phyloP scores from a whole-genome alignment of 2,329 filamentous ascomycete species.

The Curvularia verruculosa region DNA sequence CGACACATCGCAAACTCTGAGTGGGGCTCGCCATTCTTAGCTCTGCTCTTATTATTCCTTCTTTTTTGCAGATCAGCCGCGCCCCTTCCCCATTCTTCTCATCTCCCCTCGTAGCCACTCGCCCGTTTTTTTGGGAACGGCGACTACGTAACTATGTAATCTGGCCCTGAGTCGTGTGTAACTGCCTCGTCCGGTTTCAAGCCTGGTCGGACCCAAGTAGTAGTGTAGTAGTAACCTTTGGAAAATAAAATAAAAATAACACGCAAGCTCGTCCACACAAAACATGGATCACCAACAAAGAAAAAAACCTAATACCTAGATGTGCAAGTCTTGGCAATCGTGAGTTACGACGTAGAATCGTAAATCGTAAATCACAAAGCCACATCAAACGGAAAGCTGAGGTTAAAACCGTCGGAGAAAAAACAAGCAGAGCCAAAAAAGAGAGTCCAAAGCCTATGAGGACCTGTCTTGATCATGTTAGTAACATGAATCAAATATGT shows the following conservation, averaged over 20 bases:
- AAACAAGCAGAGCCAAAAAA: slow-evolving; percentile 16
- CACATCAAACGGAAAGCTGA: neutral
- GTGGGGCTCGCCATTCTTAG: slow-evolving; percentile 4
- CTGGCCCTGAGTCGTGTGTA: neutral
- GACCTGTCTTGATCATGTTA: slow-evolving; percentile 3
- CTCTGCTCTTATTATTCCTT: neutral
- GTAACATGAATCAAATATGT: slow-evolving; percentile 10
- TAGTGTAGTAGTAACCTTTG: neutral
- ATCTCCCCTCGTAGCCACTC: neutral
- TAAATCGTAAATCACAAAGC: neutral
- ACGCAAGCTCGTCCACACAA: neutral
- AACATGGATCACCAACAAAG: neutral
- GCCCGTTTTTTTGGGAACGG: neutral
- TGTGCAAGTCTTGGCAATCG: neutral
- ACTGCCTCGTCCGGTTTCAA: neutral
- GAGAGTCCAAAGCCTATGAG: slow-evolving; percentile 16
- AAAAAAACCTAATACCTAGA: neutral
- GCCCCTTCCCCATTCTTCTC: neutral
- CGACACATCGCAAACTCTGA: neutral
- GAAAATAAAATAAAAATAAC: neutral
- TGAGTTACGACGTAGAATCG: neutral
- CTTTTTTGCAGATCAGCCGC: neutral
- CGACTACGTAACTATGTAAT: neutral
- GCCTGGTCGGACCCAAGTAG: neutral
- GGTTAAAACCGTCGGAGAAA: neutral